Conservation (phyloP, 1,139 yeast species). For the Zygoascus sp. region DNA sequence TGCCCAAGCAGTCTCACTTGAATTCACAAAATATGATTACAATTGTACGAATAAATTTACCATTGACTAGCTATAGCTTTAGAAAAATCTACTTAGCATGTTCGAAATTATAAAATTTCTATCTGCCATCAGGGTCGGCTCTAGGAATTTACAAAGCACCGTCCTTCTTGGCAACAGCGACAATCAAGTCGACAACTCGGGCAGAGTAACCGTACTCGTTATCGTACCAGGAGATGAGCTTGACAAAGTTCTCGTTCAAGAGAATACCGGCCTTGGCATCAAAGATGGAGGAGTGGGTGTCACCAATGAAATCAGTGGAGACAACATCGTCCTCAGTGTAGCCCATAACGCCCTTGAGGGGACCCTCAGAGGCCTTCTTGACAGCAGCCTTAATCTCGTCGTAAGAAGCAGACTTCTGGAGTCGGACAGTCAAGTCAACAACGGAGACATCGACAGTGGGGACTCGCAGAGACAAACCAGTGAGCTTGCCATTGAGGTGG, state of each 20-base stretch:
- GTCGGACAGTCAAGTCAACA: conserved; percentile 66
- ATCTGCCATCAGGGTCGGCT: too few relatives aligned
- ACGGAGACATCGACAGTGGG: conserved; percentile 86
- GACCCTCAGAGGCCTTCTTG: conserved; percentile 60
- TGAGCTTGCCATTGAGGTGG: conserved; percentile 79
- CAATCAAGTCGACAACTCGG: conserved; percentile 82
- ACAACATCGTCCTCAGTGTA: conserved; percentile 87
- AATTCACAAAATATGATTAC: too few relatives aligned
- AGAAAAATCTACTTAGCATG: background rate
- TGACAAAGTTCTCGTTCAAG: conserved; percentile 76
- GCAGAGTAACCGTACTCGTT: conserved; percentile 90
- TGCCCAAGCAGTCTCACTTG: too few relatives aligned
- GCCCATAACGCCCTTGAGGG: conserved; percentile 70
- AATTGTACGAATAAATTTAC: too few relatives aligned
- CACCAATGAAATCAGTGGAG: conserved; percentile 78
- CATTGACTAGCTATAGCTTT: too few relatives aligned
- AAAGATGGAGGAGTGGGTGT: conserved; percentile 73
- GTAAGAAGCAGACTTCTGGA: conserved; percentile 64
- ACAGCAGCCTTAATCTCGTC: conserved; percentile 70
- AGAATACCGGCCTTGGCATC: conserved; percentile 84
- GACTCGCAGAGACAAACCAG: conserved; percentile 85
- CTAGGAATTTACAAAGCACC: conserved; percentile 29
- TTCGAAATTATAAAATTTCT: background rate
- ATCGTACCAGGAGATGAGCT: conserved; percentile 87
- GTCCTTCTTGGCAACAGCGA: conserved; percentile 55